Evolutionary conservation across 495 filamentous ascomycete species (phyloP).

Genomic region (Hypoxylon trugodes): DNA sequence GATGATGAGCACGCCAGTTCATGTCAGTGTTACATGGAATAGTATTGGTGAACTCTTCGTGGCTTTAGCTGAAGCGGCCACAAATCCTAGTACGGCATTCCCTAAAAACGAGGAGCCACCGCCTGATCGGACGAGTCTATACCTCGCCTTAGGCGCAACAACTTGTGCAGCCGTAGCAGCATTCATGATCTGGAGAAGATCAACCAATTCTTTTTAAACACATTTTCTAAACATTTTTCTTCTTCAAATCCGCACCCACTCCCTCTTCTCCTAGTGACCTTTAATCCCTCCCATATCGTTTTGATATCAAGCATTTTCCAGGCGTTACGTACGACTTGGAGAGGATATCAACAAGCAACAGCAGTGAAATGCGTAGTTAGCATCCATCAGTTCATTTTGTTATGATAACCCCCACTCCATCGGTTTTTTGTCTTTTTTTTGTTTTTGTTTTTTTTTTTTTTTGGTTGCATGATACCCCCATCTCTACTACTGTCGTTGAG

Average conservation of each 20-base stretch:
- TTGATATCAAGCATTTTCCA: conserved; percentile 24
- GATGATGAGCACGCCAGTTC: conserved; percentile 85
- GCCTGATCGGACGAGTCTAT: conserved; percentile 81
- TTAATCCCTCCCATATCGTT: conserved; percentile 25
- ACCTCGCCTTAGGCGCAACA: conserved; percentile 83
- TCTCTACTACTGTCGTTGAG: conserved; percentile 28
- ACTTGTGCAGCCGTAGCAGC: conserved; percentile 82
- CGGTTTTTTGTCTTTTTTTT: too few species aligned
- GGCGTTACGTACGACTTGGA: too few species aligned
- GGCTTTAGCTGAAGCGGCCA: conserved; percentile 83
- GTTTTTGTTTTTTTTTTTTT: too few species aligned
- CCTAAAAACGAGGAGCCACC: conserved; percentile 86
- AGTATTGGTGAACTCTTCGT: conserved; percentile 94
- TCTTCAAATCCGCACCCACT: too few species aligned
- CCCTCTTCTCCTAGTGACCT: conserved; percentile 13
- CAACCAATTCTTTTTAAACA: conserved; percentile 49
- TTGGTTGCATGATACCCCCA: conserved; percentile 38
- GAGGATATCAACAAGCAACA: too few species aligned
- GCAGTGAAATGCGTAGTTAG: conserved; percentile 15
- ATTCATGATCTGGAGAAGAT: conserved; percentile 71
- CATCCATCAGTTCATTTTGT: conserved; percentile 14
- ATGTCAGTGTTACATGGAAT: conserved; percentile 92
- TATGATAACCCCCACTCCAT: conserved; percentile 8
- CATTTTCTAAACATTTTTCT: conserved; percentile 7
- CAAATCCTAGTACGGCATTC: conserved; percentile 85